Percentiles rank a stretch among this genome's conserved stretches.
phyloP scores from a whole-genome alignment of 225 moss, liverwort and hornwort species.

The Polytrichum commune region DNA sequence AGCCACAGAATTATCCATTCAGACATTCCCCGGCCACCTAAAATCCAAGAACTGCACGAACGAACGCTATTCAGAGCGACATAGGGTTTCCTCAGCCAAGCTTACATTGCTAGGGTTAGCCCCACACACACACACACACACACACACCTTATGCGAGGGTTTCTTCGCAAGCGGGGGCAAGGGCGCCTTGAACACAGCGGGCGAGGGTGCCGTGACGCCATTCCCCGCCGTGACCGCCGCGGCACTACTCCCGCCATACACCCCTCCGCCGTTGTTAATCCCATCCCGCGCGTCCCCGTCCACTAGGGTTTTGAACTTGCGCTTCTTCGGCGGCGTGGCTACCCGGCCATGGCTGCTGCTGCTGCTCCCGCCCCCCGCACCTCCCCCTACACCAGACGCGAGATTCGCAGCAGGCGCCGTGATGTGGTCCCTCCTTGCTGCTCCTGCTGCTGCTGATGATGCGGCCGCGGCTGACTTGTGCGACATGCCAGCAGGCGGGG shows the following conservation, averaged over 20 bases:
- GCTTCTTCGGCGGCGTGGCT: conserved; percentile 87
- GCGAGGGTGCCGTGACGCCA: conserved; percentile 44
- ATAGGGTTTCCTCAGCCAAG: too few relatives aligned
- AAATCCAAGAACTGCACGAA: too few relatives aligned
- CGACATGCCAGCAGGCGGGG: conserved; percentile 22
- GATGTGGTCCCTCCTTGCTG: too few relatives aligned
- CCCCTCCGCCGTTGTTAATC: conserved; percentile 24
- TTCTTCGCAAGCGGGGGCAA: conserved; percentile 71
- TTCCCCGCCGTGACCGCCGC: conserved; percentile 15
- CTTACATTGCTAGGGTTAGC: too few relatives aligned
- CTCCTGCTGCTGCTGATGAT: too few relatives aligned
- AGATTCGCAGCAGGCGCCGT: too few relatives aligned
- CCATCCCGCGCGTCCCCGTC: conserved; percentile 58
- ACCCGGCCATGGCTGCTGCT: conserved; percentile 29
- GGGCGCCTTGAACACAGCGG: conserved; percentile 53
- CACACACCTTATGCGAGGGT: conserved; percentile 65
- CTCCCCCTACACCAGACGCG: too few relatives aligned
- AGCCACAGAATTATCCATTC: too few relatives aligned
- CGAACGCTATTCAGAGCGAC: too few relatives aligned
- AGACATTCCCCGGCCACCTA: too few relatives aligned
- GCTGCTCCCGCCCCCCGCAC: too few relatives aligned
- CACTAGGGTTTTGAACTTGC: conserved; percentile 95
- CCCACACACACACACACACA: too few relatives aligned
- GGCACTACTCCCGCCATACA: conserved; percentile 22
- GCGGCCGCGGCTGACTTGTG: conserved; percentile 1